Evolutionary conservation across 768 basidiomycete genomes (phyloP).

Genomic region (Chalciporus sphaerocephalus): DNA sequence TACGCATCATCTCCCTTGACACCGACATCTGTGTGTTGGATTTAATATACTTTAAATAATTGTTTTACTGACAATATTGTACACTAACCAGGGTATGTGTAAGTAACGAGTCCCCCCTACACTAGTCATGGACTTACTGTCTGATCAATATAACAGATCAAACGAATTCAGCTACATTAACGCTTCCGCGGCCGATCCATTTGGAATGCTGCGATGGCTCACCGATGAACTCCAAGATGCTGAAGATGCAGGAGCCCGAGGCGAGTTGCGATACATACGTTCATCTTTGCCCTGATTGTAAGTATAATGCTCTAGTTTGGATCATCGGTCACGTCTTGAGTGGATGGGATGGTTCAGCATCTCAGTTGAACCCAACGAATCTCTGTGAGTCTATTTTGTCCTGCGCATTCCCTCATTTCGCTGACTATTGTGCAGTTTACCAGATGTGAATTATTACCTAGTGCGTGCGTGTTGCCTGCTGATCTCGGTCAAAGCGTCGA

Average conservation of each 20-base stretch:
- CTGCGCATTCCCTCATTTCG: not conserved
- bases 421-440: conserved; percentile 33
- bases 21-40: conserved; percentile 44
- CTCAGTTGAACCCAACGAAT: conserved; percentile 41
- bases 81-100: conserved; percentile 32
- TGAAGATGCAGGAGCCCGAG: conserved; percentile 45
- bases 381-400: conserved; percentile 33
- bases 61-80: not conserved
- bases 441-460: conserved; percentile 35
- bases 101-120: conserved; percentile 5
- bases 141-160: conserved; percentile 25
- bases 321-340: conserved; percentile 47
- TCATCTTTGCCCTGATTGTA: no score
- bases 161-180: conserved; percentile 51
- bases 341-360: conserved; percentile 44
- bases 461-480: not conserved
- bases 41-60: not conserved
- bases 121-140: not conserved
- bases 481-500: conserved; percentile 33
- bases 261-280: no score
- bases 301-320: no score
- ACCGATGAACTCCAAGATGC: conserved; percentile 52
- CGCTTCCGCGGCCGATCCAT: conserved; percentile 39
- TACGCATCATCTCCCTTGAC: conserved; percentile 48
- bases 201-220: conserved; percentile 47